Conservation (phyloP, 495 filamentous ascomycete species). For the Tetracladium setigerum region DNA sequence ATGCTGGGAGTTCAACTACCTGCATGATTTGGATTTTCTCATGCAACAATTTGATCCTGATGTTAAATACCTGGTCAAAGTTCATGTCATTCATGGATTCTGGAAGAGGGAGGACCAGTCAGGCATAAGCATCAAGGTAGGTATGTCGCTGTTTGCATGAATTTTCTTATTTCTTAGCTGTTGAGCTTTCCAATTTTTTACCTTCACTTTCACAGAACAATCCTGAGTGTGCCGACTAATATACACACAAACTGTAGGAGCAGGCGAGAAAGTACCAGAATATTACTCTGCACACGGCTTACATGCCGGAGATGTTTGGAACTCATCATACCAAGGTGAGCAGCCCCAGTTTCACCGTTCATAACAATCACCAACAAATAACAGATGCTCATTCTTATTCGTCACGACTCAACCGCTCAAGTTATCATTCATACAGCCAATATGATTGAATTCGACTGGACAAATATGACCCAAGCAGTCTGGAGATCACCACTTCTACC, state of each 20-base stretch:
- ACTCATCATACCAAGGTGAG: slow-evolving; percentile 60
- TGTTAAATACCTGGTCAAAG: slow-evolving; percentile 51
- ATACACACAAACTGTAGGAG: background rate
- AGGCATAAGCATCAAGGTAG: slow-evolving; percentile 54
- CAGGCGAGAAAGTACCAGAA: slow-evolving; percentile 56
- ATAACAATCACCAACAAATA: slow-evolving; percentile 39
- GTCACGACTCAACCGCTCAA: slow-evolving; percentile 70
- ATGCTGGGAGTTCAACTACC: slow-evolving; percentile 87
- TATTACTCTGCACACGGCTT: slow-evolving; percentile 63
- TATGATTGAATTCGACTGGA: slow-evolving; percentile 80
- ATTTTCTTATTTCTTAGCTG: background rate
- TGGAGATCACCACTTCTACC: slow-evolving; percentile 77
- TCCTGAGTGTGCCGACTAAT: background rate
- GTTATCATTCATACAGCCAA: slow-evolving; percentile 86
- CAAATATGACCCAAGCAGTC: slow-evolving; percentile 76
- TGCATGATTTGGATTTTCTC: slow-evolving; percentile 73
- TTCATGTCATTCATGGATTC: slow-evolving; percentile 80
- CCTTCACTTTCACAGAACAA: background rate
- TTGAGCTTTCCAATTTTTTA: slow-evolving; percentile 1
- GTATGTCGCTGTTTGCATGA: slow-evolving; percentile 3
- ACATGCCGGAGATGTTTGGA: slow-evolving; percentile 80
- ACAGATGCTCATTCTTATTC: slow-evolving; percentile 69
- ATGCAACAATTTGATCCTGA: slow-evolving; percentile 60
- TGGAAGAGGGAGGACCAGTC: slow-evolving; percentile 70
- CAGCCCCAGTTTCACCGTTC: background rate